Percentiles rank a stretch among this genome's conserved stretches.
phyloP scores from a whole-genome alignment of 768 basidiomycete genomes.

The Lanmaoa pseudosensibilis region DNA sequence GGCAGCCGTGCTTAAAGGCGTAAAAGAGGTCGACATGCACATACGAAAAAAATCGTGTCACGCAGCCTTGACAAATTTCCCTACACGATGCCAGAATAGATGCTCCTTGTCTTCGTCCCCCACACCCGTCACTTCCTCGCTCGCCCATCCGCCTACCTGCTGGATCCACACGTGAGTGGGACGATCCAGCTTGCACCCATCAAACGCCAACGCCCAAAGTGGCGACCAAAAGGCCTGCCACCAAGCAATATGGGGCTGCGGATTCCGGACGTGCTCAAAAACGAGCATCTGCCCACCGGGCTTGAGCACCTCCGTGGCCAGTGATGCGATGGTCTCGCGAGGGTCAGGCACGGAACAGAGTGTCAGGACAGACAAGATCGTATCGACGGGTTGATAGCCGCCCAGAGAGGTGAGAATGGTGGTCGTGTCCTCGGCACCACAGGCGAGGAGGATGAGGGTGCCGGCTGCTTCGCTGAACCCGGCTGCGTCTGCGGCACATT shows the following conservation, averaged over 20 bases:
- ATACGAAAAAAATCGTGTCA: constrained; percentile 1
- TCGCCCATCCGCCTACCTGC: constrained; percentile 49
- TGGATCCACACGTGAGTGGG: constrained; percentile 51
- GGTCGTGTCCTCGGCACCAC: constrained; percentile 59
- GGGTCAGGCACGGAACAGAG: constrained; percentile 67
- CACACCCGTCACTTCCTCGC: constrained; percentile 46
- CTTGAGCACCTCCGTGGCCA: constrained; percentile 54
- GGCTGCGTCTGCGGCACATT: constrained; percentile 44
- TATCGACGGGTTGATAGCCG: constrained; percentile 47
- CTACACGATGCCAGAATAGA: constrained; percentile 60
- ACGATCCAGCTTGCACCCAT: constrained; percentile 64
- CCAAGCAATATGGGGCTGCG: constrained; percentile 53
- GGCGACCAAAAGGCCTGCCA: constrained; percentile 79
- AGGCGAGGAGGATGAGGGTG: constrained; percentile 56
- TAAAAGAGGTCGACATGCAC: background rate
- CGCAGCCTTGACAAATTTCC: constrained; percentile 51
- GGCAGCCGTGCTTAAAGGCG: background rate
- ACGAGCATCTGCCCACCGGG: constrained; percentile 66
- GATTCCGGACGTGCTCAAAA: constrained; percentile 69
- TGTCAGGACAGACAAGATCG: constrained; percentile 63
- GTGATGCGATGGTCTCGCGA: constrained; percentile 42
- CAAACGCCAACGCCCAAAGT: constrained; percentile 57
- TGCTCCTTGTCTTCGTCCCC: constrained; percentile 54
- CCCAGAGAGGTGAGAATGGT: constrained; percentile 46
- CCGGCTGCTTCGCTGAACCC: constrained; percentile 57